A percentile compares a stretch with the other conserved stretches of the same genome.
These are phyloP conservation scores for Candida pseudofarinosa DNA, from an alignment of 805 yeast genomes.

Conservation along the genomic window DNA sequence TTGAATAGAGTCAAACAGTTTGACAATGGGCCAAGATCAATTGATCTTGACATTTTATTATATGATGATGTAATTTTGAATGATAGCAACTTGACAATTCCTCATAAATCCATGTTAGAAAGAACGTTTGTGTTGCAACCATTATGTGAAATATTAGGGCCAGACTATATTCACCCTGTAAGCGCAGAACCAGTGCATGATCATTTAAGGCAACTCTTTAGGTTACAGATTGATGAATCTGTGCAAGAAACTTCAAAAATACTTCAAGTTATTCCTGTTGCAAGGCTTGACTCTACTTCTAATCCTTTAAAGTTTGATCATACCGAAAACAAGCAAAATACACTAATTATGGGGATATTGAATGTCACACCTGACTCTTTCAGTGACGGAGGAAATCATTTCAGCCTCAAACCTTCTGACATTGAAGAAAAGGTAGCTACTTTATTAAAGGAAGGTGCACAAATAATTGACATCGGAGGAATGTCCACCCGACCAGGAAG, in stretches of 20 bases:
- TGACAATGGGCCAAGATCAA: constrained; percentile 88
- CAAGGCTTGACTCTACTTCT: constrained; percentile 9
- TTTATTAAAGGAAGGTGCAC: constrained; percentile 59
- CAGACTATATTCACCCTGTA: constrained; percentile 71
- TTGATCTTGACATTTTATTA: constrained; percentile 83
- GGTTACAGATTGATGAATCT: constrained; percentile 28
- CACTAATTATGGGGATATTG: constrained; percentile 80
- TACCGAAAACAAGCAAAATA: constrained; percentile 39
- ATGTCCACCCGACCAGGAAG: constrained; percentile 91
- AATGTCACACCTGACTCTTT: constrained; percentile 94
- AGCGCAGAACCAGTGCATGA: constrained; percentile 75
- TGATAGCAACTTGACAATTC: constrained; percentile 60
- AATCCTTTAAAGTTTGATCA: constrained; percentile 41
- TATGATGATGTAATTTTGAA: constrained; percentile 60
- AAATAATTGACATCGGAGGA: constrained; percentile 89
- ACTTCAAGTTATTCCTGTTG: constrained; percentile 48
- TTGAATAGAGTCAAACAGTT: constrained; percentile 69
- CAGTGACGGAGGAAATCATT: constrained; percentile 72
- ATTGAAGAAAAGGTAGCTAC: constrained; percentile 39
- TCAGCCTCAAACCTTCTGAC: constrained; percentile 17
- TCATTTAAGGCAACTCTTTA: constrained; percentile 55
- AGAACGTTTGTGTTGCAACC: constrained; percentile 90
- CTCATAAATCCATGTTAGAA: constrained; percentile 85
- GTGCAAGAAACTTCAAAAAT: constrained; percentile 51
- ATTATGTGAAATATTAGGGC: constrained; percentile 71